Percentiles rank a stretch among this genome's conserved stretches.
Conservation (phyloP, 1,284 basidiomycete species). For the Mycosarcoma maydis region DNA sequence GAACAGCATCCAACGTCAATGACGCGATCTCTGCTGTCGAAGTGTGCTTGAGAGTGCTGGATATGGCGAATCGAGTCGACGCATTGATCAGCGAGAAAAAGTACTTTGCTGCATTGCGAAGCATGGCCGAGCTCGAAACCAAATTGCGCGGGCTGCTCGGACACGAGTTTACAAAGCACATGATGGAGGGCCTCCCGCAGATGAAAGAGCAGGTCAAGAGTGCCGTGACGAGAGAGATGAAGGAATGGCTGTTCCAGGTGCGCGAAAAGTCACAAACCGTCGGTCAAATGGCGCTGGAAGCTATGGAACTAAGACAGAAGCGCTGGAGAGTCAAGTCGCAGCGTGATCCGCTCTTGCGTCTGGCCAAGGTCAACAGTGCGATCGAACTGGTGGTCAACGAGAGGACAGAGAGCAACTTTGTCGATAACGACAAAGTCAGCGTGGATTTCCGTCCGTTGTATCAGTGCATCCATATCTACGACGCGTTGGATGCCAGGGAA, state of each 20-base stretch:
- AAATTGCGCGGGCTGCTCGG: slow-evolving; percentile 82
- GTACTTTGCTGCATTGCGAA: slow-evolving; percentile 88
- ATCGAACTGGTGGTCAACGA: slow-evolving; percentile 94
- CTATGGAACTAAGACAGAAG: slow-evolving; percentile 84
- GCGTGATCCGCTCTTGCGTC: slow-evolving; percentile 68
- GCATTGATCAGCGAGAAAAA: slow-evolving; percentile 88
- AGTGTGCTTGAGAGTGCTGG: slow-evolving; percentile 87
- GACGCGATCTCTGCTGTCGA: slow-evolving; percentile 95
- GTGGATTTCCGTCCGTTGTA: slow-evolving; percentile 96
- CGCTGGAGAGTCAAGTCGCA: slow-evolving; percentile 76
- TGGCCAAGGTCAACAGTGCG: slow-evolving; percentile 89
- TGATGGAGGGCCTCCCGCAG: slow-evolving; percentile 89
- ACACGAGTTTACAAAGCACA: slow-evolving; percentile 90
- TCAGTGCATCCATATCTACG: slow-evolving; percentile 97
- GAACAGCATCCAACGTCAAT: slow-evolving; percentile 90
- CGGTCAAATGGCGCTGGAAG: slow-evolving; percentile 86
- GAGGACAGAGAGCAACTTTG: slow-evolving; percentile 88
- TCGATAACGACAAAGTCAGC: slow-evolving; percentile 85
- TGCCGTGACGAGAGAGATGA: slow-evolving; percentile 91
- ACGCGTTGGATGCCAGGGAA: slow-evolving; percentile 85
- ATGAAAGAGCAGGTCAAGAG: slow-evolving; percentile 87
- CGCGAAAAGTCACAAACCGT: slow-evolving; percentile 87
- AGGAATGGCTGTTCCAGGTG: slow-evolving; percentile 96
- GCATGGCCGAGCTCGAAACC: slow-evolving; percentile 74
- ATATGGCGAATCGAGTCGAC: slow-evolving; percentile 91